phyloP scores from a whole-genome alignment of 495 filamentous ascomycete genomes.

The Trichoderma erinaceum region DNA sequence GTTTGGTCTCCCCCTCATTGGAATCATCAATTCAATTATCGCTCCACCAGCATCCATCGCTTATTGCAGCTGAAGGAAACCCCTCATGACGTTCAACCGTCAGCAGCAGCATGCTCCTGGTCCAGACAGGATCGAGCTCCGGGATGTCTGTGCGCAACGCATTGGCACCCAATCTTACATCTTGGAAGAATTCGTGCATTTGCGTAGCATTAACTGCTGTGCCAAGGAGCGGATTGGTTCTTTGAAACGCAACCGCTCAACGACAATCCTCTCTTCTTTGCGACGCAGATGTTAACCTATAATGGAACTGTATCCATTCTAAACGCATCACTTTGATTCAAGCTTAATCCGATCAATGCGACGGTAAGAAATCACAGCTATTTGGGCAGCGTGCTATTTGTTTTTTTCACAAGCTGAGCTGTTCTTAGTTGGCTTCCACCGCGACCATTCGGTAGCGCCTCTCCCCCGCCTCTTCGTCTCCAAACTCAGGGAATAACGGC shows the following conservation, averaged over 20 bases:
- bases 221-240: not conserved
- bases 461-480: not conserved
- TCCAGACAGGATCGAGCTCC: not conserved
- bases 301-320: not conserved
- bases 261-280: not conserved
- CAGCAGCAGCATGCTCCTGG: not conserved
- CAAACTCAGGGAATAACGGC: not conserved
- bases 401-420: not conserved
- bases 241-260: not conserved
- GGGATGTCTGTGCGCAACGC: not conserved
- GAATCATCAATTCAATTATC: not conserved
- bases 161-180: not conserved
- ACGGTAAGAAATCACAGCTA: not conserved
- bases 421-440: not conserved
- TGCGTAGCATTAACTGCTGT: not conserved
- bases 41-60: slow-evolving; percentile 1
- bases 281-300: not conserved
- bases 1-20: not conserved
- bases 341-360: not conserved
- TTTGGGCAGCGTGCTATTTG: not conserved
- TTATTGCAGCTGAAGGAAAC: not conserved
- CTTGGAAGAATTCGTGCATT: not conserved
- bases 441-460: not conserved
- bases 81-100: not conserved
- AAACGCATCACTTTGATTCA: not conserved